Base-by-base conservation (phyloP, 225 moss, liverwort and hornwort genomes). In the Thuidium tamariscinum region DNA sequence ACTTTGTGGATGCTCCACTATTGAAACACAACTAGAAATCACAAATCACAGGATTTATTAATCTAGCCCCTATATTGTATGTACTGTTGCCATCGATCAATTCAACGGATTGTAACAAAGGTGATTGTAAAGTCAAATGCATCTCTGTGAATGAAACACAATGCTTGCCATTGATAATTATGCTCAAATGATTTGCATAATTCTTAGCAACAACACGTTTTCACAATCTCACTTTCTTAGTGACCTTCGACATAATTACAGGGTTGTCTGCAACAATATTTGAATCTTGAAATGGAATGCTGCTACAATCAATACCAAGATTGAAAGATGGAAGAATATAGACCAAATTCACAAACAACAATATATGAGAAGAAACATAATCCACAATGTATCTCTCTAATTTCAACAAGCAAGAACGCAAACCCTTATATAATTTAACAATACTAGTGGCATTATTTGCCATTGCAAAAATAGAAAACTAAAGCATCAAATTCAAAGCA, bases 311-410 rank as follows among this genome's bases (percentile, higher is more conserved):
- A 5, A n/a, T 16, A 16, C 4, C 4, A 4, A 63, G 63, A 65
- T 65, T 3, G 0, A n/a, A 65, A 65, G n/a, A 65, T 1, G 9
- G 19, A 18, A n/a, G 18, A n/a, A n/a, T n/a, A n/a, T 18, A 19
- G 26, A 13, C 1, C 2, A 3, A n/a, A n/a, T n/a, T n/a, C 3
- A n/a, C 1, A n/a, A 3, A 19, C 0, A 8, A 16, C 9, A 32
- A 4, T 19, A 4, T 19, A 65, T n/a, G 2, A n/a, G 10, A 65
- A 65, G 5, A 34, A 65, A 34, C 2, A n/a, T 2, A n/a, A 65
- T n/a, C 5, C 1, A 1, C 18, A 10, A 65, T 65, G 5, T 5
- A 5, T 65, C n/a, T n/a, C 65, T n/a, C 10, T 5, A 65, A 65
- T 65, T n/a, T 18, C 19, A 10, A 16, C 4, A 19, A 34, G n/a